Base-by-base conservation (phyloP, 106 monocot species). In the Platanthera zijinensis region DNA sequence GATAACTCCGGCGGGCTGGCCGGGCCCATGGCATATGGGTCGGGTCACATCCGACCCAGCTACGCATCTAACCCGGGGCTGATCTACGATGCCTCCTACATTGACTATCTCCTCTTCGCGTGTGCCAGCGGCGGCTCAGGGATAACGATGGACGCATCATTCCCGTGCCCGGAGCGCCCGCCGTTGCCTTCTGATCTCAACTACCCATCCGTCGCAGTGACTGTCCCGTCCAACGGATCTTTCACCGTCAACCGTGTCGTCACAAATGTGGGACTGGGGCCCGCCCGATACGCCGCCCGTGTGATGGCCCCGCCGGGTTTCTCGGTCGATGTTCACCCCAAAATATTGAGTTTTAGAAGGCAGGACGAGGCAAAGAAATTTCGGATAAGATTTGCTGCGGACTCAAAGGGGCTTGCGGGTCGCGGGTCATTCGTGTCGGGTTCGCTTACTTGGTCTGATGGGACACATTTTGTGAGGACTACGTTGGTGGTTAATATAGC, bases 31-130 rank as follows among this genome's bases (percentile, higher is more conserved):
- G 90, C 86, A 12, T 80, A 57, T 13, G 92, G 95, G 21, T 81
- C 90, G 25, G 95, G 95, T 66, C 92, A 95, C 50, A 7, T 95
- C 2, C 69, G 86, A 71, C 89, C 86, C 17, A 77, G 11, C 8
- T 83, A 86, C 57, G 92, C 95, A 2, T 54, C 78, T 3, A 83
- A 92, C 61, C 92, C 92, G 10, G 92, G 95, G 57, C 83, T 92
- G 8, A 56, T 95, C 56, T 92, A 95, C 82, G 90, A 95, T 25
- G 88, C 90, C n/a, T 62, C 83, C 0, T 86, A 90, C 79, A 21
- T 45, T 5, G 95, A 92, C 76, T 95, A 95, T 76, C 80, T 90
- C 45, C 79, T 88, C 72, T 95, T 90, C 71, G 80, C 75, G 10
- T 95, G 95, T 81, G 69, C 95, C 19, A 88, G 86, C 78, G 57